phyloP scores from a whole-genome alignment of 2,329 filamentous ascomycete species.

The Gaeumannomyces sp. region DNA sequence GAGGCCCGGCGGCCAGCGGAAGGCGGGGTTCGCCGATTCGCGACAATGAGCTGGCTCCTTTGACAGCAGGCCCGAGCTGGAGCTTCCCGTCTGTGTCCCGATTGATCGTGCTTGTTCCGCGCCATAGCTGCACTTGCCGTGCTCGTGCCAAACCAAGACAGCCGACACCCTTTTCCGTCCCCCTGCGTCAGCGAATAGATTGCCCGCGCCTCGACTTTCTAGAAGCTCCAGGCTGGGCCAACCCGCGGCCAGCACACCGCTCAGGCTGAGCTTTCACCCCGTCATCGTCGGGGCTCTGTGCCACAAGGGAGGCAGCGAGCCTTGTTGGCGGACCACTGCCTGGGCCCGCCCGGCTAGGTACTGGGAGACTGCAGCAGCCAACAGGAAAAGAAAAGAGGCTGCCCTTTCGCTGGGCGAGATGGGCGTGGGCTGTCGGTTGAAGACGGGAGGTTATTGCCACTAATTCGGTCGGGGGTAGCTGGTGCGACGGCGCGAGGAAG shows the following conservation, averaged over 20 bases:
- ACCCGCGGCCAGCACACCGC: too few species aligned
- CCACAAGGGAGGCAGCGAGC: too few species aligned
- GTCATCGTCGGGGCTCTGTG: too few species aligned
- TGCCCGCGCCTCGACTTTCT: neutral
- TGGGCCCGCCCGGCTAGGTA: too few species aligned
- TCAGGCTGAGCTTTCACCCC: too few species aligned
- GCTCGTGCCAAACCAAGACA: too few species aligned
- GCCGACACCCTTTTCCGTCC: neutral
- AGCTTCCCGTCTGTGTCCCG: neutral
- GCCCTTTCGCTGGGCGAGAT: slow-evolving; percentile 34
- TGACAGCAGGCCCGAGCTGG: neutral
- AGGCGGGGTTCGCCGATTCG: neutral
- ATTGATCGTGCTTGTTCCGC: too few species aligned
- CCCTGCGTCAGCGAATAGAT: neutral
- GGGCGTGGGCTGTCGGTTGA: slow-evolving; percentile 47
- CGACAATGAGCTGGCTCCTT: neutral
- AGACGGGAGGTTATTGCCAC: slow-evolving; percentile 64
- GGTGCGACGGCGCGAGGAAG: slow-evolving; percentile 62
- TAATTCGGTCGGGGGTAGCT: slow-evolving; percentile 60
- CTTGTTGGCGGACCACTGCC: too few species aligned
- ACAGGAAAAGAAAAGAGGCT: too few species aligned
- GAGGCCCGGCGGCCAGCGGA: too few species aligned
- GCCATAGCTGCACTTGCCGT: too few species aligned
- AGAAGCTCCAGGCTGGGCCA: neutral
- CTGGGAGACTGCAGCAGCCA: too few species aligned